Evolutionary conservation across 139 green algal species (phyloP).

Genomic region (Closterium sp.): DNA sequence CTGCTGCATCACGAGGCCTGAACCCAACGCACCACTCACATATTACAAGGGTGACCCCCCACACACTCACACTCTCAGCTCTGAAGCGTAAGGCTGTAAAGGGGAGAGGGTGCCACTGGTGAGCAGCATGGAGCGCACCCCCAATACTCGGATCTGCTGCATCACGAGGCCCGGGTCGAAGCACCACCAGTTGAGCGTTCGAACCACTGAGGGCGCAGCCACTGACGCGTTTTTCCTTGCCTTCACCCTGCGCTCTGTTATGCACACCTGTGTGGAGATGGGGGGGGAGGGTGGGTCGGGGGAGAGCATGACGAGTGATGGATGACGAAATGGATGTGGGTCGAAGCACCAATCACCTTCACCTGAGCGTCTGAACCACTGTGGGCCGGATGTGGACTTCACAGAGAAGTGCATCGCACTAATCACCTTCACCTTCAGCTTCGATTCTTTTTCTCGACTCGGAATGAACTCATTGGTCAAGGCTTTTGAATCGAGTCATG

Average conservation of each 20-base stretch:
- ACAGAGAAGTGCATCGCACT: too few relatives aligned
- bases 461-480: too few relatives aligned
- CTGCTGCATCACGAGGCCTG: conserved; percentile 65
- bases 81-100: conserved; percentile 79
- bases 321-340: not conserved
- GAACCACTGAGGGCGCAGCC: not conserved
- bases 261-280: not conserved
- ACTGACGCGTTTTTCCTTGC: too few relatives aligned
- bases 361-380: too few relatives aligned
- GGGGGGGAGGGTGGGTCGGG: not conserved
- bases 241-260: not conserved
- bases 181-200: conserved; percentile 88
- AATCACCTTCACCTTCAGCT: too few relatives aligned
- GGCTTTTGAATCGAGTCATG: too few relatives aligned
- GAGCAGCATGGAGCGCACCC: conserved; percentile 78
- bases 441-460: too few relatives aligned
- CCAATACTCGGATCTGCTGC: conserved; percentile 55
- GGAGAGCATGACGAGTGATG: not conserved
- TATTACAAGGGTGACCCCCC: not conserved
- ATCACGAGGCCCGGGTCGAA: conserved; percentile 76
- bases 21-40: conserved; percentile 76
- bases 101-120: conserved; percentile 89
- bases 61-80: conserved; percentile 71
- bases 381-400: too few relatives aligned
- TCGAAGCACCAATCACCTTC: too few relatives aligned